phyloP scores from a whole-genome alignment of 495 filamentous ascomycete species.

The Aspergillus leporis region DNA sequence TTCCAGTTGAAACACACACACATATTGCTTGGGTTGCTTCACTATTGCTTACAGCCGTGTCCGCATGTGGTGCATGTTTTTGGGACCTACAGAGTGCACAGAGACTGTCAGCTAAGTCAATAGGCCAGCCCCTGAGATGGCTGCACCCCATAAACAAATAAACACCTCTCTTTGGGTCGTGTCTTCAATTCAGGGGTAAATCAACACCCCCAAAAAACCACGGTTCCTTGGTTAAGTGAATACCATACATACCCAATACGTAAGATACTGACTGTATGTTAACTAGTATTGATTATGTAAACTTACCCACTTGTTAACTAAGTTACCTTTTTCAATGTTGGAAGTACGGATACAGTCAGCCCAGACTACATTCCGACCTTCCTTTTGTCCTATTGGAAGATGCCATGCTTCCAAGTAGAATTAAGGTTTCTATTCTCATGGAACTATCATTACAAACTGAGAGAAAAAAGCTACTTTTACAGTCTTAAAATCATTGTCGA shows the following conservation, averaged over 20 bases:
- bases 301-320: too few species aligned
- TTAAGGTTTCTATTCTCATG: too few species aligned
- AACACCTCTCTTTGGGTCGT: constrained; percentile 20
- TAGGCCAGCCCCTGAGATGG: constrained; percentile 12
- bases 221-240: constrained; percentile 25
- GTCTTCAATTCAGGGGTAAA: constrained; percentile 35
- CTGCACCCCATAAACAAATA: constrained; percentile 25
- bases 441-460: too few species aligned
- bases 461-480: too few species aligned
- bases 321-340: too few species aligned
- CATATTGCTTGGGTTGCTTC: neutral
- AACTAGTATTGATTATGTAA: neutral
- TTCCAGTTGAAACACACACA: neutral
- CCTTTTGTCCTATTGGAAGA: too few species aligned
- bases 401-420: neutral
- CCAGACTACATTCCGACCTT: too few species aligned
- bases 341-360: too few species aligned
- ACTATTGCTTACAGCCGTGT: neutral
- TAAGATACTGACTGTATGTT: neutral
- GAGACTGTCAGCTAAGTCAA: constrained; percentile 3
- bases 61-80: constrained; percentile 4
- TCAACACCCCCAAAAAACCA: constrained; percentile 26
- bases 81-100: constrained; percentile 13
- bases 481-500: neutral
- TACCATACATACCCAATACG: constrained; percentile 3